Conservation (phyloP, 306 rosid genomes). For the Cucurbita argyrosperma region DNA sequence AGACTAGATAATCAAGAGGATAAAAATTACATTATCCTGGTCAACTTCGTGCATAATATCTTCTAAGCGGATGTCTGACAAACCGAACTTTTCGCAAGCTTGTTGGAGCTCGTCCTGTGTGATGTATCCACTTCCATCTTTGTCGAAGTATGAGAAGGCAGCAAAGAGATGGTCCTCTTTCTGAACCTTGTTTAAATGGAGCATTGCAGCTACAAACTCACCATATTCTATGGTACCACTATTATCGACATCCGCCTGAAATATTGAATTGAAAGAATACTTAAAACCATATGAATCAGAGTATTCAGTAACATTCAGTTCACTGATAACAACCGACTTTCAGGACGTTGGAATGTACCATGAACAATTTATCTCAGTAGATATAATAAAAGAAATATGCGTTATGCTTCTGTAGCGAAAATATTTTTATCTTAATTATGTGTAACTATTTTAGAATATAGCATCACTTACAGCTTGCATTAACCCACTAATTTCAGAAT, state of each 20-base stretch:
- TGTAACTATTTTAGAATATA: background rate
- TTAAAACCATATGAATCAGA: background rate
- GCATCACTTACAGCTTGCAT: constrained; percentile 71
- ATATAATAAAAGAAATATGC: background rate
- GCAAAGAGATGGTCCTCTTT: constrained; percentile 82
- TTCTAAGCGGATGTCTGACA: constrained; percentile 49
- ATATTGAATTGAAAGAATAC: background rate
- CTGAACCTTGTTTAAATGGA: constrained; percentile 75
- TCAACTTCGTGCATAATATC: constrained; percentile 74
- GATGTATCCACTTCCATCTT: constrained; percentile 91
- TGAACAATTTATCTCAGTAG: background rate
- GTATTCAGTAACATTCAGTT: background rate
- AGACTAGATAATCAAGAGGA: background rate
- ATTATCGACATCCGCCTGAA: constrained; percentile 77
- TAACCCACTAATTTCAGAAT: constrained; percentile 63
- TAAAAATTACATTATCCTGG: constrained; percentile 53
- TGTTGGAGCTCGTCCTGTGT: constrained; percentile 85
- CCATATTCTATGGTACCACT: constrained; percentile 97
- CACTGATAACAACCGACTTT: background rate
- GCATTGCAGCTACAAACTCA: constrained; percentile 91
- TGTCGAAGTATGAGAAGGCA: constrained; percentile 80
- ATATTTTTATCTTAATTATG: background rate
- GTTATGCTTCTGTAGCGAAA: background rate
- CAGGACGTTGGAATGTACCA: background rate
- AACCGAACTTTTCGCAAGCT: constrained; percentile 71